These are phyloP conservation scores for Claviceps sp. DNA, from an alignment of 2,329 filamentous ascomycete species.

Conservation along the genomic window DNA sequence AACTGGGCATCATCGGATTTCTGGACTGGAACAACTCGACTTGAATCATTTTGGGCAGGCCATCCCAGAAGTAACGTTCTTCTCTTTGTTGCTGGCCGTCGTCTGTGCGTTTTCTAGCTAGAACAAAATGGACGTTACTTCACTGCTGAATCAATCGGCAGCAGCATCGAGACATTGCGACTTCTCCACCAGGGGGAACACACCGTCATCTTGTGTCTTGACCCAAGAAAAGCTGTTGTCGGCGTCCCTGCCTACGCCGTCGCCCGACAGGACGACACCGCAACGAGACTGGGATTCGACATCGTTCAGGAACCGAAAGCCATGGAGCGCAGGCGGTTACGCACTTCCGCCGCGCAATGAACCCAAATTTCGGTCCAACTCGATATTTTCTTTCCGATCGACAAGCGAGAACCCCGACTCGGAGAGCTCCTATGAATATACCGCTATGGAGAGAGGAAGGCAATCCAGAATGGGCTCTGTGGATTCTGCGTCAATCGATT, in stretches of 20 bases:
- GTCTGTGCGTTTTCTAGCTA: neutral
- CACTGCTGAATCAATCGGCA: conserved; percentile 24
- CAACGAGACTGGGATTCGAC: conserved; percentile 11
- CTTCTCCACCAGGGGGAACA: conserved; percentile 6
- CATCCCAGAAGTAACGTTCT: neutral
- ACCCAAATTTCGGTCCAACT: conserved; percentile 17
- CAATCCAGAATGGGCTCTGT: conserved; percentile 20
- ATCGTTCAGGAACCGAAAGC: conserved; percentile 23
- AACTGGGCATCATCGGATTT: neutral
- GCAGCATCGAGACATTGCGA: conserved; percentile 6
- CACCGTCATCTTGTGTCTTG: conserved; percentile 3
- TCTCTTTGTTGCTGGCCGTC: neutral
- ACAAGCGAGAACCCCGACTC: conserved; percentile 13
- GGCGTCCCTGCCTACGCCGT: conserved; percentile 19
- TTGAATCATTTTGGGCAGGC: neutral
- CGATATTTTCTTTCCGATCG: conserved; percentile 11
- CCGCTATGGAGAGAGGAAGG: conserved; percentile 8
- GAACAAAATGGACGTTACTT: conserved; percentile 26
- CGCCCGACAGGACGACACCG: conserved; percentile 17
- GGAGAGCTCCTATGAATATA: conserved; percentile 10
- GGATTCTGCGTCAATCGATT: conserved; percentile 12
- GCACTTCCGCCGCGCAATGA: conserved; percentile 30
- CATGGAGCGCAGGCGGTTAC: conserved; percentile 39
- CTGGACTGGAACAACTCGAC: neutral
- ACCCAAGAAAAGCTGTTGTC: conserved; percentile 3